A percentile compares a stretch with the other conserved stretches of the same genome.
phyloP scores from a whole-genome alignment of 2,329 filamentous ascomycete species.

The Nectriaceae sp. region DNA sequence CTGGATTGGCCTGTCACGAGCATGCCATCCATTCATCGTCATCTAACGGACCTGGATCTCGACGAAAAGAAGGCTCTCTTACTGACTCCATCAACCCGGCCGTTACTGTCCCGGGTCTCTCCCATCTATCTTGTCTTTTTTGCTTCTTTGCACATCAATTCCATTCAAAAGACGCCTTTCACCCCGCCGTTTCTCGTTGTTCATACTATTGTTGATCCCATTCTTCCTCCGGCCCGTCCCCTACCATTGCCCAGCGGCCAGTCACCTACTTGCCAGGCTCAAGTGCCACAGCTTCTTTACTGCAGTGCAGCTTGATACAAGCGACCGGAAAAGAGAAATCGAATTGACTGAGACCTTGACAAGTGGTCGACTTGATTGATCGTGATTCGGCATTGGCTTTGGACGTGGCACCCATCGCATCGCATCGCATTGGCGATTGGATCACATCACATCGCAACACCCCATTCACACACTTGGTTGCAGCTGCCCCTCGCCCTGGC shows the following conservation, averaged over 20 bases:
- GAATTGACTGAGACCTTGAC: too few species aligned
- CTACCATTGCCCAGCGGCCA: background rate
- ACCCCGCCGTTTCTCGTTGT: background rate
- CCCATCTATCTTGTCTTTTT: background rate
- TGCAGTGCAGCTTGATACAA: background rate
- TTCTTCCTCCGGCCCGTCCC: background rate
- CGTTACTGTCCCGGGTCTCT: background rate
- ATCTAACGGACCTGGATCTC: background rate
- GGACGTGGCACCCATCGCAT: background rate
- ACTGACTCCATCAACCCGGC: background rate
- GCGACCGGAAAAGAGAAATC: too few species aligned
- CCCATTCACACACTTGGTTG: background rate
- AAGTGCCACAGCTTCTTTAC: constrained; percentile 1
- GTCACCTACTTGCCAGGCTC: background rate
- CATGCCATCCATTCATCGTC: background rate
- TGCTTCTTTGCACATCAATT: background rate
- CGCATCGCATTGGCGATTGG: background rate
- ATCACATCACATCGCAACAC: background rate
- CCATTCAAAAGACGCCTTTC: background rate
- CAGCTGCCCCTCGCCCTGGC: constrained; percentile 1
- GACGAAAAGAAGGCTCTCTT: background rate
- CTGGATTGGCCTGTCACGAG: constrained; percentile 1
- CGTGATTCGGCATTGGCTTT: background rate
- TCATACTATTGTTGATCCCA: background rate
- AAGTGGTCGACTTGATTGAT: constrained; percentile 3